phyloP scores from a whole-genome alignment of 2,329 filamentous ascomycete genomes.

The Verticillium klebahnii region DNA sequence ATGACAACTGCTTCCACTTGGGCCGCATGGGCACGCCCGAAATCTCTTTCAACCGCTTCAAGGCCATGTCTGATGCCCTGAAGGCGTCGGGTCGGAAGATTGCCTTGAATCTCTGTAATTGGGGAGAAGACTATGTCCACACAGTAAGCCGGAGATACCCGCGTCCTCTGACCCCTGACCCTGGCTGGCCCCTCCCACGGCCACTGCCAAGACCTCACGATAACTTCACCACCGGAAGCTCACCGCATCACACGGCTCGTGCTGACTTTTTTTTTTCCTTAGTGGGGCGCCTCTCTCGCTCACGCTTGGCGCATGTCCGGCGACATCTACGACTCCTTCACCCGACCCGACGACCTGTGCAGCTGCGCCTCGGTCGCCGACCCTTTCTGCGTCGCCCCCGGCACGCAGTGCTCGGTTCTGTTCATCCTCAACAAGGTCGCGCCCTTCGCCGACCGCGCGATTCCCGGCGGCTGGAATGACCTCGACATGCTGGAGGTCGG shows the following conservation, averaged over 20 bases:
- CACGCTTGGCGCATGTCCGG: constrained; percentile 29
- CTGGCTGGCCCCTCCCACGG: neutral
- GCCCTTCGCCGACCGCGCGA: constrained; percentile 11
- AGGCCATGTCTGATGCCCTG: constrained; percentile 27
- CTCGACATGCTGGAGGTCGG: constrained; percentile 40
- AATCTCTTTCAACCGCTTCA: constrained; percentile 22
- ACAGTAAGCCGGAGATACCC: constrained; percentile 2
- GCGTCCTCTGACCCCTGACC: constrained; percentile 3
- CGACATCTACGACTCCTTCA: constrained; percentile 27
- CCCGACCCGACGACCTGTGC: constrained; percentile 13
- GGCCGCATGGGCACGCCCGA: constrained; percentile 19
- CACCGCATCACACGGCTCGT: neutral
- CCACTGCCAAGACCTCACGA: neutral
- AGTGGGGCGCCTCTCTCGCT: constrained; percentile 22
- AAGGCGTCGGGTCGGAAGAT: constrained; percentile 24
- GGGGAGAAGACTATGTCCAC: constrained; percentile 24
- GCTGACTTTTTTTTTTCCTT: neutral
- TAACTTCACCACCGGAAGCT: neutral
- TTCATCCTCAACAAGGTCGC: constrained; percentile 21
- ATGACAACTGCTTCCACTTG: constrained; percentile 41
- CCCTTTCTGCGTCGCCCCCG: constrained; percentile 16
- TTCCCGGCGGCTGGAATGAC: constrained; percentile 18
- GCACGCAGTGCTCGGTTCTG: constrained; percentile 20
- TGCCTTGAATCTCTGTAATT: constrained; percentile 27
- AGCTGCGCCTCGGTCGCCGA: constrained; percentile 19